phyloP scores from a whole-genome alignment of 495 filamentous ascomycete genomes.

The Aspergillus biplanus region DNA sequence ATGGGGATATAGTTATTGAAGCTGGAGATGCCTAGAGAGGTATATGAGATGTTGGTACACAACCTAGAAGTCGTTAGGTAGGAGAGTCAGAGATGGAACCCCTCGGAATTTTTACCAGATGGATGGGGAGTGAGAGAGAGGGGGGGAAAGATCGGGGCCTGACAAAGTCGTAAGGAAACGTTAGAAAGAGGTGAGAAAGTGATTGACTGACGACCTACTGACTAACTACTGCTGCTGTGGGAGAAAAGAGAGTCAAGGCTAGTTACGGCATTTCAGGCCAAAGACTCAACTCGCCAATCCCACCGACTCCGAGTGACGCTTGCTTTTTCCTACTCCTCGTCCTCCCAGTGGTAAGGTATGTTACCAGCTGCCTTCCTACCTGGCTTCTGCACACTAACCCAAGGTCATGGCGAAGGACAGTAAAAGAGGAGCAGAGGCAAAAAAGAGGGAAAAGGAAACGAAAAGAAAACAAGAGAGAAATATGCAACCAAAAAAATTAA shows the following conservation, averaged over 20 bases:
- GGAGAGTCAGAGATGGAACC: background rate
- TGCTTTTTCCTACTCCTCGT: constrained; percentile 24
- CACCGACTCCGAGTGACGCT: constrained; percentile 21
- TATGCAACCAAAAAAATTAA: background rate
- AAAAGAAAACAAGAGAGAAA: background rate
- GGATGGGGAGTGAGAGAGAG: constrained; percentile 18
- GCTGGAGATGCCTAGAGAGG: background rate
- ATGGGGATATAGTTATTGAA: constrained; percentile 4
- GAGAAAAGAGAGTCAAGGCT: background rate
- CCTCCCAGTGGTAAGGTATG: constrained; percentile 16
- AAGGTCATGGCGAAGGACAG: constrained; percentile 14
- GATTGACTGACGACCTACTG: background rate
- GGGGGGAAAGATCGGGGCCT: constrained; percentile 19
- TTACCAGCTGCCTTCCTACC: background rate
- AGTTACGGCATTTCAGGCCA: background rate
- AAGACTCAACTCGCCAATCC: constrained; percentile 28
- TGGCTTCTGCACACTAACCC: constrained; percentile 22
- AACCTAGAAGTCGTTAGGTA: background rate
- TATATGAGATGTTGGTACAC: constrained; percentile 6
- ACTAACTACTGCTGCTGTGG: constrained; percentile 1
- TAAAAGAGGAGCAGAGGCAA: constrained; percentile 10
- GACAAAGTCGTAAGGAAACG: constrained; percentile 13
- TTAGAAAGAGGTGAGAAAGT: constrained; percentile 15
- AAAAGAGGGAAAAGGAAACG: constrained; percentile 7
- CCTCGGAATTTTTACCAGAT: background rate